Conservation (phyloP, 139 green algal species). For the Limnomonas spitsbergensis region DNA sequence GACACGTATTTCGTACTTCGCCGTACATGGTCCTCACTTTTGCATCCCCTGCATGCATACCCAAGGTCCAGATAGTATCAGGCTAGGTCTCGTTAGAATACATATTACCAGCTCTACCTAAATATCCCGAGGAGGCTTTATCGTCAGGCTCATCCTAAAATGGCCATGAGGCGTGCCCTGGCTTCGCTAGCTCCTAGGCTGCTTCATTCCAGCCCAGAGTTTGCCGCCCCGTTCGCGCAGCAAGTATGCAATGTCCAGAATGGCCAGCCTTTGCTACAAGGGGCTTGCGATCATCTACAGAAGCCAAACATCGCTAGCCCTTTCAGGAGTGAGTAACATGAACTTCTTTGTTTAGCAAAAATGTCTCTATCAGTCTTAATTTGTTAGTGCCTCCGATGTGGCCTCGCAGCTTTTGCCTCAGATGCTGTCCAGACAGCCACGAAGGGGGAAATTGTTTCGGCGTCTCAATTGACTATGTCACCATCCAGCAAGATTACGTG, state of each 20-base stretch:
- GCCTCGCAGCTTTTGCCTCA: slow-evolving; percentile 5
- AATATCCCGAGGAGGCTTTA: too few species aligned
- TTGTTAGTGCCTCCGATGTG: not conserved
- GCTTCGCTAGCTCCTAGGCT: not conserved
- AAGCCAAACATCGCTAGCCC: not conserved
- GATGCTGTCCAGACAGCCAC: slow-evolving; percentile 2
- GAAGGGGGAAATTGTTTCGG: slow-evolving; percentile 8
- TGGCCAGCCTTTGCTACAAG: not conserved
- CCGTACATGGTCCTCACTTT: too few species aligned
- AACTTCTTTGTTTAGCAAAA: not conserved
- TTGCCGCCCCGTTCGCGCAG: not conserved
- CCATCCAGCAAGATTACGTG: slow-evolving; percentile 52
- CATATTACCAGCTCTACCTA: too few species aligned
- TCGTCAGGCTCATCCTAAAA: not conserved
- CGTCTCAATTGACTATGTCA: slow-evolving; percentile 35
- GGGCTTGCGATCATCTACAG: not conserved
- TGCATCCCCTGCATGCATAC: too few species aligned
- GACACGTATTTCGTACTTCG: too few species aligned
- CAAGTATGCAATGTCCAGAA: not conserved
- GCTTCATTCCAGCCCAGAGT: not conserved
- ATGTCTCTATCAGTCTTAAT: not conserved
- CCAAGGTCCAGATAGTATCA: too few species aligned
- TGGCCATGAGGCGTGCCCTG: slow-evolving; percentile 8
- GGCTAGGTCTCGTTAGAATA: too few species aligned
- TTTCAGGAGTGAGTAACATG: slow-evolving; percentile 4